Base-by-base conservation (phyloP, 805 yeast genomes). In the Saccharomycopsis capsularis region DNA sequence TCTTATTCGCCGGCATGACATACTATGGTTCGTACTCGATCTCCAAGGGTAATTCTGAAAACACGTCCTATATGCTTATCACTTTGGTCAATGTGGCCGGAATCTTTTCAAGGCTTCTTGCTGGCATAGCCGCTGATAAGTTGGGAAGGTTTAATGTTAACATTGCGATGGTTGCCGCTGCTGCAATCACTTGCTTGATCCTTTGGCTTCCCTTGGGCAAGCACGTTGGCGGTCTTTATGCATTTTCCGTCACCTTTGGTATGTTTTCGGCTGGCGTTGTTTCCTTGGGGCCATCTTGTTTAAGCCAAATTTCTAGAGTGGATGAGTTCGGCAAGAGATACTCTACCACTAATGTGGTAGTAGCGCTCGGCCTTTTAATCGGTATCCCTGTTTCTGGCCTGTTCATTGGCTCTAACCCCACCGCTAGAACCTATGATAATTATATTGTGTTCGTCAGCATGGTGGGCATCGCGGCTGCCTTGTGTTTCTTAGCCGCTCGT, bases 241-340 rank as follows among this genome's bases (percentile, higher is more conserved):
- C 71, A 1, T 79, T 75, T 49, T 62, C 77, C 2, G 66, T 64
- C 1, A 56, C 75, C 3, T 78, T 73, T 59, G 86, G 85, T 0
- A 72, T 79, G 49, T 65, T 73, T 43, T 70, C 81, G 3, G 77
- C 82, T 3, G 72, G 82, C 0, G 74, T 78, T 3, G 64, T 79
- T 42, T 71, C 82, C 3, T 58, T 79, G 42, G 73, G 79, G 15
- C 84, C 85, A 2, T 79, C 75, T 2, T 75, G 83, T 56, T 66
- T 76, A 32, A 82, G 81, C 0, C 79, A 75, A 45, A 76, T 80
- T 34, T 76, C 83, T n/a, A 71, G 73, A 46, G 71, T 75, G 1
- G 73, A 71, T 40, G 73, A 70, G 53, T 77, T 76, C 58, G 82
- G 82, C 5, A 71, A 72, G 55, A 67, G 79, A 19, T 78, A 76